Base-by-base conservation (phyloP, 495 filamentous ascomycete species). In the Aspergillus olivimuriae region DNA sequence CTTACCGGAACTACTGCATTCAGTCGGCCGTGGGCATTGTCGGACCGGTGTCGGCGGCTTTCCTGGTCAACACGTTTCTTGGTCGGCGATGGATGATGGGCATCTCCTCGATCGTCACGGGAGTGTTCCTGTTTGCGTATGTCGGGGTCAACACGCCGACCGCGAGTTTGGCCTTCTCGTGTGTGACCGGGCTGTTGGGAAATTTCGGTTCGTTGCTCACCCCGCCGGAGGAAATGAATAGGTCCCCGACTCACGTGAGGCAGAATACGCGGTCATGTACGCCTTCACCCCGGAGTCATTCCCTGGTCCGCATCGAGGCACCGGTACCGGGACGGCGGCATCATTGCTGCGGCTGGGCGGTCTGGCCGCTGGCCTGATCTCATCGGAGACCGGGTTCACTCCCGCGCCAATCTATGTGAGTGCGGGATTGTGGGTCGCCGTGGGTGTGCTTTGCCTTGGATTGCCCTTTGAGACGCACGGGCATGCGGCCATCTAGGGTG, bases 221-320 rank as follows among this genome's bases (percentile, higher is more conserved):
- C 12, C 36, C 42, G 9, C 2, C 7, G 5, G 15, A 36, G 14
- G 2, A 36, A 2, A 15, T 4, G 14, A 36, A 1, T 17, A 2
- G 15, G 2, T 35, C 11, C n/a, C 28, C 18, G 5, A n/a, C 12
- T 33, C 24, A 24, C 20, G 17, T 19, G 19, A 19, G 20, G 12
- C 26, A 62, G 61, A 62, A 35, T 66, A 77, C 42, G 74, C 72
- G 10, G 65, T 79, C 4, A 66, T 78, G 50, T 78, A 78, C 46
- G 74, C 73, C 22, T 78, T 74, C 61, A 78, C 74, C 2, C 74
- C 75, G 0, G 75, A 79, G 52, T 75, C 68, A 7, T 79, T 78
- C 46, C 74, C 73, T 2, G 70, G 70, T 1, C 69, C 73, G 0
- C 72, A 76, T 31, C 58, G 76, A 31, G 74, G 74, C 11, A 78